phyloP scores from a whole-genome alignment of 1,284 basidiomycete genomes.

The Naganishia liquefaciens region DNA sequence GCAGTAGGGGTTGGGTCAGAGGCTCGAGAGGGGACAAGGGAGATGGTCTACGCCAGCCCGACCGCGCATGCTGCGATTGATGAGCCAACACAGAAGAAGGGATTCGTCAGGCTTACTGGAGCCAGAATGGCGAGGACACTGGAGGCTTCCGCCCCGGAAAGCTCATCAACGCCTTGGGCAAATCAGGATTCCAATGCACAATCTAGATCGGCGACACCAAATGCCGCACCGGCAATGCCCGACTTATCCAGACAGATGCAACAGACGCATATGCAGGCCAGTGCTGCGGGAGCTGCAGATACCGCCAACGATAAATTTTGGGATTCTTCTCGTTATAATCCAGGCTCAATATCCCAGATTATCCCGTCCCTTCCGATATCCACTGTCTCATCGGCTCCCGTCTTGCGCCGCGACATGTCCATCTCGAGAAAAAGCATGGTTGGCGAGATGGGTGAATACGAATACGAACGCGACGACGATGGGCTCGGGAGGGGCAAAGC shows the following conservation, averaged over 20 bases:
- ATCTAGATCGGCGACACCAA: neutral
- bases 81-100: neutral
- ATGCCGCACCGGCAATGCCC: neutral
- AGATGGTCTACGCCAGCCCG: no score
- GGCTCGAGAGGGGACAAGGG: neutral
- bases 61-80: neutral
- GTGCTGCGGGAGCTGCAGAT: no score
- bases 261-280: no score
- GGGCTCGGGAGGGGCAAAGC: conserved; percentile 1
- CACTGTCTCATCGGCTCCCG: conserved; percentile 11
- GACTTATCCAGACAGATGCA: neutral
- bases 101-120: conserved; percentile 13
- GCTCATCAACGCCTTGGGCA: neutral
- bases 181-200: neutral
- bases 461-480: conserved; percentile 2
- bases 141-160: neutral
- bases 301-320: neutral
- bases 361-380: conserved; percentile 19
- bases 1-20: neutral
- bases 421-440: conserved; percentile 28
- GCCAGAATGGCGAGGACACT: conserved; percentile 22
- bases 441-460: conserved; percentile 21
- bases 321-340: conserved; percentile 14
- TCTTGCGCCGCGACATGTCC: conserved; percentile 14
- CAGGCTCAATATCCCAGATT: conserved; percentile 18